These are phyloP conservation scores for Dactylorhiza incarnata DNA, from an alignment of 106 monocot species.

Conservation along the genomic window DNA sequence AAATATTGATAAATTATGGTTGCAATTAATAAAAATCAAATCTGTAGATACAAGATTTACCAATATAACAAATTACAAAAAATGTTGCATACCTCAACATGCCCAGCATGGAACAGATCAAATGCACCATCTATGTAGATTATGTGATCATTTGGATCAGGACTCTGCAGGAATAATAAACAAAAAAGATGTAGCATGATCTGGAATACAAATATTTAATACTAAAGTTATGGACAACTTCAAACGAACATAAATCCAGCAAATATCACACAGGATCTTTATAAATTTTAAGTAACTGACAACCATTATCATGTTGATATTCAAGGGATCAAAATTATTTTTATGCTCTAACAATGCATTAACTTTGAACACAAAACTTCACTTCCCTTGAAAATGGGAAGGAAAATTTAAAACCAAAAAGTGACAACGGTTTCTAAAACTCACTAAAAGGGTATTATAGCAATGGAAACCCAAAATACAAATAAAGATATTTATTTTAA, in stretches of 20 bases:
- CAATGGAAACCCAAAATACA: no score
- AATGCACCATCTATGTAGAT: slow-evolving; percentile 94
- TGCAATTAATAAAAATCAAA: neutral
- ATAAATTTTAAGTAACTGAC: neutral
- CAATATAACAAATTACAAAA: neutral
- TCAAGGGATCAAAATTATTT: neutral
- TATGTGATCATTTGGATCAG: slow-evolving; percentile 67
- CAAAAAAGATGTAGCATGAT: neutral
- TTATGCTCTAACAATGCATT: neutral
- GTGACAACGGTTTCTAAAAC: slow-evolving; percentile 3
- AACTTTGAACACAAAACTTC: neutral
- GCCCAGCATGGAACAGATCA: slow-evolving; percentile 86
- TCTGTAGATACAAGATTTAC: neutral
- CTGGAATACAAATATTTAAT: neutral
- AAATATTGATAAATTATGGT: neutral
- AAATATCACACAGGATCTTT: neutral
- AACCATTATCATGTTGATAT: neutral
- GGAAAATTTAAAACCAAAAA: neutral
- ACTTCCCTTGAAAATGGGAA: neutral
- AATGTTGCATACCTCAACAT: slow-evolving; percentile 56
- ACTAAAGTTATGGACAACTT: neutral
- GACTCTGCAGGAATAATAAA: slow-evolving; percentile 29
- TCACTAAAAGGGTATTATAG: neutral
- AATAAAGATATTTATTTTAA: no score
- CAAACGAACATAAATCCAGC: neutral